Conservation (phyloP, 2,329 filamentous ascomycete genomes). For the Periconia macrospinosa region DNA sequence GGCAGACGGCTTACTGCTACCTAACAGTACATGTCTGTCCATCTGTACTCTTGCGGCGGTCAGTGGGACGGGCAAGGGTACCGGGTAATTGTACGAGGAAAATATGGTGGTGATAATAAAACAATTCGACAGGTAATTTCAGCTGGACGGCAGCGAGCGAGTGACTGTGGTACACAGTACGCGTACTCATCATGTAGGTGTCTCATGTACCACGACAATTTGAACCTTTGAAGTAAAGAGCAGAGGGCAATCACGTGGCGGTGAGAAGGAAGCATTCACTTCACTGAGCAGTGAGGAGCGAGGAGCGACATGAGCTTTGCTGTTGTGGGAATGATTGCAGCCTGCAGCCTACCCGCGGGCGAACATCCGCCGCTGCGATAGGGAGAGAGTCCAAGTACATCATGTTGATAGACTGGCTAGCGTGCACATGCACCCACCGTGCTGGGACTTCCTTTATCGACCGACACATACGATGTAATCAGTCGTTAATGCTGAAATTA, state of each 20-base stretch:
- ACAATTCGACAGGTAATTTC: not conserved
- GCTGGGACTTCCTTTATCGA: no score
- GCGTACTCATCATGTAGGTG: not conserved
- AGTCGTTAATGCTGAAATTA: no score
- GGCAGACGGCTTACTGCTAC: not conserved
- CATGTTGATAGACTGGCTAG: no score
- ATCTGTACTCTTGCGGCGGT: not conserved
- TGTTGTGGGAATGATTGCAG: no score
- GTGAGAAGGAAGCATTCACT: not conserved
- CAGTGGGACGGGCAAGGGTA: not conserved
- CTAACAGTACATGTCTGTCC: not conserved
- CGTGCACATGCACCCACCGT: no score
- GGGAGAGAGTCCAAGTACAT: no score
- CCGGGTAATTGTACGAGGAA: not conserved
- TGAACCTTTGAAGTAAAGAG: not conserved
- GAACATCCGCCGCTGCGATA: not conserved
- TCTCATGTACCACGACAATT: no score
- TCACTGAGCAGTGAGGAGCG: not conserved
- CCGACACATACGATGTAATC: no score
- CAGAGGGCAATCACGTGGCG: conserved; percentile 3
- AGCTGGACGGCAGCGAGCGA: not conserved
- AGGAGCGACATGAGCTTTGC: no score
- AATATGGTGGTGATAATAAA: not conserved
- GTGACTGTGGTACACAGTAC: not conserved
- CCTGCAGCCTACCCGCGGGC: no score